Evolutionary conservation across 1,284 basidiomycete genomes (phyloP), one percentile per base, ranked within the genome.

Genomic region (Irpex sp.): DNA sequence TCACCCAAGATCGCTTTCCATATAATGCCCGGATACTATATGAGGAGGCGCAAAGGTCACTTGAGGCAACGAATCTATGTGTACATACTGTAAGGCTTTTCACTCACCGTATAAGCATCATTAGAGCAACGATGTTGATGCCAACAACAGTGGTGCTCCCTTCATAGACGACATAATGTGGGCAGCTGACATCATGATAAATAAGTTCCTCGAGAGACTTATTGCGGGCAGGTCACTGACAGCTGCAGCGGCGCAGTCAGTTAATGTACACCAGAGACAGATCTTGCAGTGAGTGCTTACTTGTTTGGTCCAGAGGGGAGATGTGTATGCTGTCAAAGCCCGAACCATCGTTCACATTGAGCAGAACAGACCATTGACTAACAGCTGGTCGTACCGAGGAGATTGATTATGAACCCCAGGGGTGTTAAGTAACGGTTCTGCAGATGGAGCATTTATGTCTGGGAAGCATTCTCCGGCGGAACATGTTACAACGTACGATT

Each of bases 51-150:
- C n/a, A n/a, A n/a, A n/a, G n/a, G n/a, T n/a, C n/a, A n/a, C n/a
- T n/a, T n/a, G n/a, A n/a, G n/a, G n/a, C n/a, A n/a, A n/a, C n/a
- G n/a, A n/a, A n/a, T n/a, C n/a, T n/a, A n/a, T n/a, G n/a, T n/a
- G n/a, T n/a, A n/a, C n/a, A n/a, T n/a, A n/a, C n/a, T n/a, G n/a
- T n/a, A n/a, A n/a, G n/a, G 39, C 28, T 28, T 3, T 28, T 28
- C 18, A 61, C 74, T 57, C 59, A 78, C 78, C 82, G 78, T 4
- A 84, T 65, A 9, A 83, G 73, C 83, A 86, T 84, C 82, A 85
- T 84, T 18, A 82, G 63, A 2, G 75, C 80, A 0, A 79, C 77
- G 6, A 79, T 71, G 33, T 78, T 75, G 49, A 84, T 77, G 1
- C 80, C 82, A 10, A 79, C 75, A 23, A 81, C 75, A 2, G 79